phyloP scores from a whole-genome alignment of 129 eudicot species.

The Tagetes patula region DNA sequence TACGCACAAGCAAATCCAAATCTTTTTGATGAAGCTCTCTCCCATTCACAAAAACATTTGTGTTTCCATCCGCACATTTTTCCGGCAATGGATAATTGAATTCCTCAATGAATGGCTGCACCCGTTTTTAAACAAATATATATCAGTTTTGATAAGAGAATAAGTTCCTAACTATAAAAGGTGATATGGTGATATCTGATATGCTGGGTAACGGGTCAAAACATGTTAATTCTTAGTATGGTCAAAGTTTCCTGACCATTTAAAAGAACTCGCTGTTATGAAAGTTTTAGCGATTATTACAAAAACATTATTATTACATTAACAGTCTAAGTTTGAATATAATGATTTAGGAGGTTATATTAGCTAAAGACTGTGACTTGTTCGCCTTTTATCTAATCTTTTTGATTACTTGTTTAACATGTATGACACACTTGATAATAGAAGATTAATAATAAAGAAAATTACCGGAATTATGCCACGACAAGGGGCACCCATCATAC shows the following conservation, averaged over 20 bases:
- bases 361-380: background rate
- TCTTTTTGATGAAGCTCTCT: conserved; percentile 95
- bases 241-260: background rate
- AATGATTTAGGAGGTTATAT: background rate
- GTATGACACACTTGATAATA: background rate
- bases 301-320: background rate
- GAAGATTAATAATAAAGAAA: background rate
- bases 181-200: background rate
- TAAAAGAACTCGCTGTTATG: too few species aligned
- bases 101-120: conserved; percentile 91
- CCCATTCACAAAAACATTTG: conserved; percentile 82
- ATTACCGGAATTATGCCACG: conserved; percentile 94
- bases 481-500: conserved; percentile 91
- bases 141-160: too few species aligned
- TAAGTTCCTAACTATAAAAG: background rate
- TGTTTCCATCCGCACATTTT: conserved; percentile 81
- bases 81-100: conserved; percentile 81
- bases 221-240: background rate
- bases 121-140: background rate
- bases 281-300: background rate
- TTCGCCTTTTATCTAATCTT: background rate
- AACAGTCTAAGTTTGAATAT: background rate
- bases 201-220: background rate
- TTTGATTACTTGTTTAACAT: background rate
- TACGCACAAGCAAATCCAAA: conserved; percentile 61